Percentiles rank a stretch among this genome's conserved stretches.
Evolutionary conservation across 1,284 basidiomycete genomes (phyloP).

Genomic region (Tylopilus sp.): DNA sequence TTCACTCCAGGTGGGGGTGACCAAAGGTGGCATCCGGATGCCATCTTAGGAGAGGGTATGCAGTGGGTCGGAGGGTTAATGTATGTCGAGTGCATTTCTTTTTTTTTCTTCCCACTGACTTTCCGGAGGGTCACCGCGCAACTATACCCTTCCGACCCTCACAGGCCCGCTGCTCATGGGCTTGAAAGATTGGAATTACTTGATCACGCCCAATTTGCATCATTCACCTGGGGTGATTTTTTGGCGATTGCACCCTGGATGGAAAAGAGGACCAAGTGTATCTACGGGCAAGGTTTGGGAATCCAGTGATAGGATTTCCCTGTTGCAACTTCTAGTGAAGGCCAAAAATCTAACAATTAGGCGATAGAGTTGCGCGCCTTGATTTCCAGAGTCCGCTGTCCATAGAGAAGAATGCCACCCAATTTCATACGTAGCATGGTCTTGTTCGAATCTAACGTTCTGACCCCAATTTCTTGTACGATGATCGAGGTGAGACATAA

Average conservation of each 20-base stretch:
- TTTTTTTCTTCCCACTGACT: conserved; percentile 5
- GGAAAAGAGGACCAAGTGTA: conserved; percentile 52
- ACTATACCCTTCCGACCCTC: conserved; percentile 45
- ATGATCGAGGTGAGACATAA: conserved; percentile 34
- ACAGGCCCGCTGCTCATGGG: conserved; percentile 34
- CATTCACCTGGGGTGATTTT: conserved; percentile 65
- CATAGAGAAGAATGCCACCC: neutral
- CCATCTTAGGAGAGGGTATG: conserved; percentile 54
- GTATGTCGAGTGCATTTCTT: conserved; percentile 37
- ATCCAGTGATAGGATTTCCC: conserved; percentile 33
- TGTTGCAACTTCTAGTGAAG: neutral
- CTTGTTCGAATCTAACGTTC: conserved; percentile 13
- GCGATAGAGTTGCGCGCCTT: conserved; percentile 4
- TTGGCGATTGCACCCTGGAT: conserved; percentile 73
- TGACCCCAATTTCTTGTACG: conserved; percentile 12
- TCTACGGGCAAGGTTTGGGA: conserved; percentile 66
- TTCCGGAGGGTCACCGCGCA: conserved; percentile 58
- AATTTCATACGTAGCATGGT: neutral
- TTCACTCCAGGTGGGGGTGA: conserved; percentile 65
- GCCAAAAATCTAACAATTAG: conserved; percentile 1
- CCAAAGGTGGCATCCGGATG: conserved; percentile 56
- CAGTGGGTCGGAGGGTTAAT: conserved; percentile 71
- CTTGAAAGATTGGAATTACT: conserved; percentile 51
- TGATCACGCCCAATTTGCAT: conserved; percentile 56
- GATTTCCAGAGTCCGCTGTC: conserved; percentile 2